Conservation (phyloP, 768 basidiomycete species). For the Hericium erinaceus region DNA sequence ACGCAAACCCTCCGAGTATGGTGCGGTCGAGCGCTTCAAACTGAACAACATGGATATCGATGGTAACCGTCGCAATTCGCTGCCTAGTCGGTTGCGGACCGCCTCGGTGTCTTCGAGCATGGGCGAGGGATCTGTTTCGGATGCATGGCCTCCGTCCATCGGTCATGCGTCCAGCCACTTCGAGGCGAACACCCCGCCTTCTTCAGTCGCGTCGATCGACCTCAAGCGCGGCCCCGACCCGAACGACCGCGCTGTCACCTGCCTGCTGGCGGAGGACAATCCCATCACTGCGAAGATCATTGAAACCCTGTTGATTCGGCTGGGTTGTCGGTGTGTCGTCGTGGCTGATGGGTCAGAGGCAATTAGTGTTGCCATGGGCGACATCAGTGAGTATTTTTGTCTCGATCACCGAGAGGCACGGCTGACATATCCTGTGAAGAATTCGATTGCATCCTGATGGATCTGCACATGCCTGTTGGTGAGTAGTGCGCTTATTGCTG, state of each 20-base stretch:
- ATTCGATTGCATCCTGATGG: constrained; percentile 94
- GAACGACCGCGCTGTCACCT: constrained; percentile 85
- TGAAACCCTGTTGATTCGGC: constrained; percentile 84
- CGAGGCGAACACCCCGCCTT: constrained; percentile 61
- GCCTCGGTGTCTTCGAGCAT: constrained; percentile 73
- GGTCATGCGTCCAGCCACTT: constrained; percentile 45
- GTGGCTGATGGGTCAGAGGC: constrained; percentile 96
- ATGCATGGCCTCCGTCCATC: constrained; percentile 55
- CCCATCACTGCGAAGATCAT: constrained; percentile 97
- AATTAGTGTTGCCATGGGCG: constrained; percentile 93
- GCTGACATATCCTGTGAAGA: constrained; percentile 39
- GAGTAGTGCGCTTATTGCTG: constrained; percentile 26
- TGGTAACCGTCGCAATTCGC: constrained; percentile 61
- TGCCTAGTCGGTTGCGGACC: constrained; percentile 82
- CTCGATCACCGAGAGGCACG: background rate
- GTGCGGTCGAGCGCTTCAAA: constrained; percentile 84
- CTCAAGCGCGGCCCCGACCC: constrained; percentile 67
- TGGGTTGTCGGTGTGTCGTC: constrained; percentile 93
- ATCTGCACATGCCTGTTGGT: constrained; percentile 91
- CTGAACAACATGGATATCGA: constrained; percentile 68
- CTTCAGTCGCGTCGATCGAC: constrained; percentile 81
- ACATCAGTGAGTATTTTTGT: constrained; percentile 68
- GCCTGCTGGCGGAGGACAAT: constrained; percentile 93
- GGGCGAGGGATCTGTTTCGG: constrained; percentile 72
- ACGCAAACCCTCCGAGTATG: constrained; percentile 86